phyloP scores from a whole-genome alignment of 179 eudicot species.

The Monotropa hypopitys region DNA sequence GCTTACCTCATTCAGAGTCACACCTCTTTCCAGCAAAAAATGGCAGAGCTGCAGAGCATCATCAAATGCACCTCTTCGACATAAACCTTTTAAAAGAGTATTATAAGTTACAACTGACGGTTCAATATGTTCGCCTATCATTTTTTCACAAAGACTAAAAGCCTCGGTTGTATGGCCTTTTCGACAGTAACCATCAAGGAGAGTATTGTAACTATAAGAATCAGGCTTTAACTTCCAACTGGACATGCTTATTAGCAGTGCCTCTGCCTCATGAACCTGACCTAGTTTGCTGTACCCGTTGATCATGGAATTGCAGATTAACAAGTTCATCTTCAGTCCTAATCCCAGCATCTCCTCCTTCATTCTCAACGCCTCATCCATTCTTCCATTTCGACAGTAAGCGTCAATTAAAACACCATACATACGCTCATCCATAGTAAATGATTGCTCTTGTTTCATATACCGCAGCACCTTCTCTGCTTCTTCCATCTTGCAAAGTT shows the following conservation, averaged over 20 bases:
- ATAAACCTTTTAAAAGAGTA: constrained; percentile 60
- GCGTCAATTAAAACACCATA: constrained; percentile 66
- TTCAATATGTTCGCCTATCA: constrained; percentile 39
- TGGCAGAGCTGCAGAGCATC: constrained; percentile 56
- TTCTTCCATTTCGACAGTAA: constrained; percentile 45
- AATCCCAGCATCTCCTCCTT: constrained; percentile 42
- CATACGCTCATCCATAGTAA: constrained; percentile 36
- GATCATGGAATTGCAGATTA: constrained; percentile 58
- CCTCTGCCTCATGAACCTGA: constrained; percentile 37
- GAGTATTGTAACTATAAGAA: constrained; percentile 61
- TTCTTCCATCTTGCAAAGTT: constrained; percentile 32
- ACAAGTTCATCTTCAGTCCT: constrained; percentile 51
- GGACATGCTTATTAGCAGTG: constrained; percentile 29
- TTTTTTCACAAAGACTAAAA: constrained; percentile 43
- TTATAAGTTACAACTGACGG: constrained; percentile 56
- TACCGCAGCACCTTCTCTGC: constrained; percentile 50
- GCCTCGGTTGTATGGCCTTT: constrained; percentile 43
- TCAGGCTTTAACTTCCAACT: constrained; percentile 68
- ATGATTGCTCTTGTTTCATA: constrained; percentile 30
- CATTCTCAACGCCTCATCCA: constrained; percentile 53
- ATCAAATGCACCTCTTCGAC: constrained; percentile 36
- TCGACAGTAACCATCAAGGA: constrained; percentile 63
- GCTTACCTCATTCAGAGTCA: constrained; percentile 49
- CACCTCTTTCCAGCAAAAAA: constrained; percentile 54
- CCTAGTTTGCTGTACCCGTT: constrained; percentile 78